Conservation (phyloP, 2,329 filamentous ascomycete species). For the Fusarium buharicum region DNA sequence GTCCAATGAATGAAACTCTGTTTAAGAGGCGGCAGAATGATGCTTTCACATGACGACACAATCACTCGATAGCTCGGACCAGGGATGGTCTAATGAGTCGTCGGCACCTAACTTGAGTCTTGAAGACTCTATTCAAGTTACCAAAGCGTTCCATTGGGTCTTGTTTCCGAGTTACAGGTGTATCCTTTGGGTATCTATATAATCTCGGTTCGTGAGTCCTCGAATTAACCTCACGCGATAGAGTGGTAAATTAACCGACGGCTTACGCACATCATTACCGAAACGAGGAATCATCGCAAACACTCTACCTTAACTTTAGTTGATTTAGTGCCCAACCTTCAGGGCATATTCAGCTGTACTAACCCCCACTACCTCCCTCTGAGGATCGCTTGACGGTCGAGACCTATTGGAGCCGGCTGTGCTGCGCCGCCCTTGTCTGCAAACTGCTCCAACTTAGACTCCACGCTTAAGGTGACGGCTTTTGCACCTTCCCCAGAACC, state of each 20-base stretch:
- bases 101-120: background rate
- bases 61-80: slow-evolving; percentile 20
- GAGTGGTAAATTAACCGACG: slow-evolving; percentile 30
- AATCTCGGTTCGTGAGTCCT: slow-evolving; percentile 17
- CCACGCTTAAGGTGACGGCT: slow-evolving; percentile 18
- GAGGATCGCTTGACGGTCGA: slow-evolving; percentile 21
- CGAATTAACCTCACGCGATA: slow-evolving; percentile 31
- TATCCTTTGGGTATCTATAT: slow-evolving; percentile 15
- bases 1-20: slow-evolving; percentile 23
- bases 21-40: slow-evolving; percentile 11
- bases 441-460: slow-evolving; percentile 33
- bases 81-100: slow-evolving; percentile 10
- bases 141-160: background rate
- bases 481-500: slow-evolving; percentile 26
- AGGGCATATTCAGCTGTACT: slow-evolving; percentile 1
- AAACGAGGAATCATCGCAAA: slow-evolving; percentile 15
- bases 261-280: slow-evolving; percentile 30
- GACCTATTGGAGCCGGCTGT: slow-evolving; percentile 9
- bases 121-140: background rate
- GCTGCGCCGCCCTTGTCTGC: slow-evolving; percentile 26
- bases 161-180: background rate
- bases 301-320: slow-evolving; percentile 12
- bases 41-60: slow-evolving; percentile 36
- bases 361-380: slow-evolving; percentile 17
- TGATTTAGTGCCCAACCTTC: slow-evolving; percentile 29